phyloP scores from a whole-genome alignment of 768 basidiomycete genomes.

The Suillus bovinus region DNA sequence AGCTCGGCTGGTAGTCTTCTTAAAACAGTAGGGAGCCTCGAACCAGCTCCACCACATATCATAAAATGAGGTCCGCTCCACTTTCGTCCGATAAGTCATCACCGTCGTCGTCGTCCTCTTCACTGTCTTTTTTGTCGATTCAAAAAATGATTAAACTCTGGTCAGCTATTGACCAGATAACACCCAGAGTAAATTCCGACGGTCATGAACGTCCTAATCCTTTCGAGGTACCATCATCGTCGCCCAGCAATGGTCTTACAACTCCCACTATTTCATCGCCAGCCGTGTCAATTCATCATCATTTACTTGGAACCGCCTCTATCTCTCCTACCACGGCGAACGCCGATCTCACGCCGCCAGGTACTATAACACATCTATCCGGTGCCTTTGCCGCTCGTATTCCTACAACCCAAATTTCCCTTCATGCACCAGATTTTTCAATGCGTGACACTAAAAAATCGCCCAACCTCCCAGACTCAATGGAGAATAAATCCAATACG shows the following conservation, averaged over 20 bases:
- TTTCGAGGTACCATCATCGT: conserved; percentile 50
- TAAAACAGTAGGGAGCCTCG: neutral
- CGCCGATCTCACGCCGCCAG: conserved; percentile 43
- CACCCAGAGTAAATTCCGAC: conserved; percentile 51
- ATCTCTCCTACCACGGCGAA: conserved; percentile 27
- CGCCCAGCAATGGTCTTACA: conserved; percentile 12
- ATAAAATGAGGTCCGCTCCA: conserved; percentile 11
- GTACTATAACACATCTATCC: conserved; percentile 47
- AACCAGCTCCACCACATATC: conserved; percentile 7
- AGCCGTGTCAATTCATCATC: conserved; percentile 27
- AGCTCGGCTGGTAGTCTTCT: neutral
- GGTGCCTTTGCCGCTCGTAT: conserved; percentile 49
- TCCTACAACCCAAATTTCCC: conserved; percentile 65
- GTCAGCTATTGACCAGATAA: conserved; percentile 59
- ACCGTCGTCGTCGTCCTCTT: conserved; percentile 15
- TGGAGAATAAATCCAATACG: conserved; percentile 38
- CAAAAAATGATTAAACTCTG: conserved; percentile 68
- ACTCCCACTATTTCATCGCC: conserved; percentile 19
- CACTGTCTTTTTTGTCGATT: conserved; percentile 25
- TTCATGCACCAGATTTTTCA: conserved; percentile 85
- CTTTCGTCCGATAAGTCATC: conserved; percentile 12
- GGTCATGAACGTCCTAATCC: conserved; percentile 55
- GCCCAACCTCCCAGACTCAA: conserved; percentile 29
- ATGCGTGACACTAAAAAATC: conserved; percentile 63
- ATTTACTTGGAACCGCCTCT: conserved; percentile 25